Conservation (phyloP, 306 rosid species). For the Cicer pinnatifidum region DNA sequence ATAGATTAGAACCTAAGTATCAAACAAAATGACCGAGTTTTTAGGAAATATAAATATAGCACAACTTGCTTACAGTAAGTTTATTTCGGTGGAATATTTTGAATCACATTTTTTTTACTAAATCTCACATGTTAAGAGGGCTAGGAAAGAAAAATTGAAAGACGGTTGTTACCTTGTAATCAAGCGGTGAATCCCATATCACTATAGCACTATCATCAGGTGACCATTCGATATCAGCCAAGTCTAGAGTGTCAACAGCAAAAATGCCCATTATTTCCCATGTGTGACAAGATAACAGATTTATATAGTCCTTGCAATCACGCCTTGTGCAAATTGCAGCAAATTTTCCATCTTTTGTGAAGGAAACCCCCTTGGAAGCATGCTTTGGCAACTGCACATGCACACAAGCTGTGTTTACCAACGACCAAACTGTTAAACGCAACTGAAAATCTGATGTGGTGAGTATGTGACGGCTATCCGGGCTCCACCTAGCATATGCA, state of each 20-base stretch:
- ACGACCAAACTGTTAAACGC: slow-evolving; percentile 94
- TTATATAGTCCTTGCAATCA: slow-evolving; percentile 91
- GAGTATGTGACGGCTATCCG: slow-evolving; percentile 97
- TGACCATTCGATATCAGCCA: slow-evolving; percentile 96
- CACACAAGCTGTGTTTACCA: slow-evolving; percentile 91
- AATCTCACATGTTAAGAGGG: slow-evolving; percentile 20
- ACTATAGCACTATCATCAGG: slow-evolving; percentile 98
- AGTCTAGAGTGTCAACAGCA: slow-evolving; percentile 86
- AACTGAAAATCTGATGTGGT: slow-evolving; percentile 94
- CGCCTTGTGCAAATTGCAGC: slow-evolving; percentile 97
- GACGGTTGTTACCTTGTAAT: slow-evolving; percentile 70
- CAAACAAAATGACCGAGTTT: slow-evolving; percentile 45
- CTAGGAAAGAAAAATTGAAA: slow-evolving; percentile 34
- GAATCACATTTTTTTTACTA: slow-evolving; percentile 10
- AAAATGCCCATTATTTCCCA: slow-evolving; percentile 97
- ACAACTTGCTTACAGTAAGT: slow-evolving; percentile 12
- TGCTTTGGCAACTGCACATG: slow-evolving; percentile 97
- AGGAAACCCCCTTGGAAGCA: slow-evolving; percentile 91
- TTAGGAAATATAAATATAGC: slow-evolving; percentile 16
- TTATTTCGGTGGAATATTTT: slow-evolving; percentile 19
- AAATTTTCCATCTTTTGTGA: slow-evolving; percentile 86
- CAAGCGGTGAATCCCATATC: slow-evolving; percentile 95
- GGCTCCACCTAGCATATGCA: slow-evolving; percentile 98
- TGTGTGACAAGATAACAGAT: slow-evolving; percentile 84
- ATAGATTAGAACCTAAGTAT: slow-evolving; percentile 81